Base-by-base conservation (phyloP, 2,329 filamentous ascomycete species). In the Graphilbum fragrans region DNA sequence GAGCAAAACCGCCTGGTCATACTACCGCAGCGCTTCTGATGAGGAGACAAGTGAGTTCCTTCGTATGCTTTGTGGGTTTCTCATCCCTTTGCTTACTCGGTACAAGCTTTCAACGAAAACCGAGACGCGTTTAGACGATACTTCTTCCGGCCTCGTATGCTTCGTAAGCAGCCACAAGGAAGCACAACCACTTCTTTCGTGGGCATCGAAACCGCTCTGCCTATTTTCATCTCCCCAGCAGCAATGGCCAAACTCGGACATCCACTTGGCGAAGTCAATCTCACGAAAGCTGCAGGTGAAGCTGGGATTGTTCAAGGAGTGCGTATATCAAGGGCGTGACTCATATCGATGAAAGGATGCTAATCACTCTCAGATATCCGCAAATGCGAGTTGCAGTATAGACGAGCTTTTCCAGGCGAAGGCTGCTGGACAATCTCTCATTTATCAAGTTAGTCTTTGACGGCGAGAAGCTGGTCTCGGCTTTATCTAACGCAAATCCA, bases 221-320 rank as follows among this genome's bases (percentile, higher is more conserved):
- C 47, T 8, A 5, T 49, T 27, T 49, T 50, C 29, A 45, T 50
- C 42, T 18, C 41, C 9, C 48, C 48, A 2, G 44, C 48, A 2
- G 48, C 48, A 19, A 42, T 50, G 43, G 48, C 46, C 27, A 46
- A 46, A 29, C 42, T 48, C 16, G 48, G 44, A n/a, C 48, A 50
- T 21, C 46, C 44, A 9, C 35, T 41, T 18, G 48, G 48, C 17
- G 48, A 50, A 32, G 37, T 44, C 18, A 45, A 43, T 32, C 36
- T 50, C 16, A 41, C 44, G 2, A 27, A 34, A 3, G 48, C 48
- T 1, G 39, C 44, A 14, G 43, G 32, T 11, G 25, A 35, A 5
- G 21, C 34, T 18, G 42, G 42, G 25, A 39, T 44, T 14, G 33
- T 41, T 12, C 42, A 44, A 27, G 38, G 37, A 2, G 41, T 42